Conservation (phyloP, 2,329 filamentous ascomycete genomes). For the Chrysosphaeria jannelii region DNA sequence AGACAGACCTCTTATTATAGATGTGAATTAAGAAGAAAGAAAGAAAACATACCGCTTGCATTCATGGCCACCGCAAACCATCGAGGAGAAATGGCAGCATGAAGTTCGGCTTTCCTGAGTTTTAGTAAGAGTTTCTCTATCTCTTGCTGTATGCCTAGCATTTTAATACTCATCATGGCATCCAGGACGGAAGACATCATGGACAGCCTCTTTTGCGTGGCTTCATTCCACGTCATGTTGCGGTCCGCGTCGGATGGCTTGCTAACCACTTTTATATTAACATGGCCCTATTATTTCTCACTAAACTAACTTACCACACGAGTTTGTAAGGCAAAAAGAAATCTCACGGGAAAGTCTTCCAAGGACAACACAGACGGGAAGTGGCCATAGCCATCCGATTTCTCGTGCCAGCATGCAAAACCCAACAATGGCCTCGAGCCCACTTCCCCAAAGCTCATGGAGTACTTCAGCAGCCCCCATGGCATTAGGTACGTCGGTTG, state of each 20-base stretch:
- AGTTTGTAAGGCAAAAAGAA: too few species aligned
- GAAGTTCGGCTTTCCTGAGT: conserved; percentile 9
- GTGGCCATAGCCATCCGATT: conserved; percentile 13
- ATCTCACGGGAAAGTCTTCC: too few species aligned
- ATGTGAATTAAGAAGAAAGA: too few species aligned
- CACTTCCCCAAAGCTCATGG: conserved; percentile 13
- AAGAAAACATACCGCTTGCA: conserved; percentile 9
- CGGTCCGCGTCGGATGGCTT: conserved; percentile 9
- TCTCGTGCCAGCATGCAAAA: conserved; percentile 10
- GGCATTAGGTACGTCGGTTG: conserved; percentile 11
- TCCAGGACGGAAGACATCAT: conserved; percentile 9
- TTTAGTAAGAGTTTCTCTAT: conserved; percentile 5
- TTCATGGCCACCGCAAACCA: conserved; percentile 13
- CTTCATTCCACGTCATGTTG: conserved; percentile 12
- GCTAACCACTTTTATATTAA: too few species aligned
- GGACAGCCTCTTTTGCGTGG: conserved; percentile 12
- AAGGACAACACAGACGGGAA: too few species aligned
- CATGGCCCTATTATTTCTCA: too few species aligned
- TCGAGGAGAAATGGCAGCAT: conserved; percentile 8
- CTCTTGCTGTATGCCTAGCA: conserved; percentile 9
- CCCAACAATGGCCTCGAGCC: conserved; percentile 13
- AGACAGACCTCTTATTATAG: too few species aligned
- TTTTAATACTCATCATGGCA: conserved; percentile 12
- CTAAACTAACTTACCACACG: too few species aligned
- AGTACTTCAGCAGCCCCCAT: conserved; percentile 9